Conservation (phyloP, 345 rosid species). For the Eucalyptus cloeziana region DNA sequence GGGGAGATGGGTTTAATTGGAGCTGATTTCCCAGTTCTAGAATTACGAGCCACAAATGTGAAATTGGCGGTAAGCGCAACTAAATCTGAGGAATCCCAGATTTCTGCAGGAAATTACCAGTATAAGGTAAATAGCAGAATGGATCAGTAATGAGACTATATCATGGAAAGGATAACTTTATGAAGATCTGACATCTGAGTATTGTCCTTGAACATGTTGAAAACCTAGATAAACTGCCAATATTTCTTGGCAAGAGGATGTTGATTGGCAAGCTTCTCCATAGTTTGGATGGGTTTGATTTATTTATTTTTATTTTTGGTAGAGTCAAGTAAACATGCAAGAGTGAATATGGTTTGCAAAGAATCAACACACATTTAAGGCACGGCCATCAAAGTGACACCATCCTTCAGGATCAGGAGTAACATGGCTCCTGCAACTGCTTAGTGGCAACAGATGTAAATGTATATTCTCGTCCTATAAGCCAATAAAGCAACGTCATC, state of each 20-base stretch:
- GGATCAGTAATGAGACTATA: background rate
- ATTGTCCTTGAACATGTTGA: too few relatives aligned
- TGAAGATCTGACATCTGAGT: rapidly evolving
- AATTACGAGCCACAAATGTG: too few relatives aligned
- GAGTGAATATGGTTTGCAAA: background rate
- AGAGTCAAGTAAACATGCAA: background rate
- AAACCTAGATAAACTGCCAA: too few relatives aligned
- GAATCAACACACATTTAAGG: background rate
- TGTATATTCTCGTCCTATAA: too few relatives aligned
- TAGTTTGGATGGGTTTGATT: too few relatives aligned
- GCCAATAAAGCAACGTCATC: too few relatives aligned
- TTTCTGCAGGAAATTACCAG: slow-evolving; percentile 11
- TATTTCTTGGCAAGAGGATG: background rate
- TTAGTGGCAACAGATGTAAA: too few relatives aligned
- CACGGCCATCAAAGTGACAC: too few relatives aligned
- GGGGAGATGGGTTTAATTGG: slow-evolving; percentile 52
- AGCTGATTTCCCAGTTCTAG: slow-evolving; percentile 21
- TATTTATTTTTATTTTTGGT: too few relatives aligned
- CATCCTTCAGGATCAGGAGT: too few relatives aligned
- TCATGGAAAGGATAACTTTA: background rate
- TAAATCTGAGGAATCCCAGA: slow-evolving; percentile 17
- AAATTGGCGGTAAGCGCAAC: slow-evolving; percentile 63
- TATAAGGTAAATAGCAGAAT: rapidly evolving
- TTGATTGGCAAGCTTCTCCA: background rate
- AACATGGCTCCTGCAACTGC: too few relatives aligned